These are phyloP conservation scores for Erysimum cheiri DNA, from an alignment of 441 rosid genomes.

Conservation along the genomic window DNA sequence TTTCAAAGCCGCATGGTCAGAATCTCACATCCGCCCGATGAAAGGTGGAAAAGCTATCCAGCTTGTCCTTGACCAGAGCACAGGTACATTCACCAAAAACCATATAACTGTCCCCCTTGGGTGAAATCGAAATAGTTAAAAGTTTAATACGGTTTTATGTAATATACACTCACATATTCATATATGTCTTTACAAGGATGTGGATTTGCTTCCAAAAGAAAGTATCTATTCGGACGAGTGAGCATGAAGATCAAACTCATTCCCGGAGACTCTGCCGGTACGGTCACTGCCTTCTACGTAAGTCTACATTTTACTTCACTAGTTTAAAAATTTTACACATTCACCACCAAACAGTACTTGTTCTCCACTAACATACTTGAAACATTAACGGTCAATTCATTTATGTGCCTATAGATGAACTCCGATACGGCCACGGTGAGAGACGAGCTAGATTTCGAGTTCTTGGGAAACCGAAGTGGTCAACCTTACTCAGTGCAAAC, in stretches of 20 bases:
- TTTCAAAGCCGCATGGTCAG: slow-evolving; percentile 73
- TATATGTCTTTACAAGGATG: slow-evolving; percentile 48
- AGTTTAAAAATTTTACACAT: not conserved
- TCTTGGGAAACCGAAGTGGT: slow-evolving; percentile 69
- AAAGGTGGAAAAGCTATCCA: slow-evolving; percentile 75
- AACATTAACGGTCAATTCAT: not conserved
- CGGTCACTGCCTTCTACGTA: slow-evolving; percentile 80
- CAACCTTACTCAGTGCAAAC: slow-evolving; percentile 77
- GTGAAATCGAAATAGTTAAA: not conserved
- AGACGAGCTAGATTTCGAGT: slow-evolving; percentile 77
- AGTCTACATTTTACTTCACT: not conserved
- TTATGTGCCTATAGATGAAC: slow-evolving; percentile 51
- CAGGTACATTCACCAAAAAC: slow-evolving; percentile 50
- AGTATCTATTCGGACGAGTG: slow-evolving; percentile 63
- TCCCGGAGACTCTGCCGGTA: slow-evolving; percentile 80
- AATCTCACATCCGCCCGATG: slow-evolving; percentile 67
- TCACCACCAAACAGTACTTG: not conserved
- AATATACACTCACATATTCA: not conserved
- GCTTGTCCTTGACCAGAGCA: slow-evolving; percentile 73
- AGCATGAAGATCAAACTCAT: slow-evolving; percentile 79
- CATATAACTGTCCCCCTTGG: not conserved
- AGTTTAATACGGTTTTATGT: not conserved
- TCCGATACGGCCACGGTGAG: slow-evolving; percentile 54
- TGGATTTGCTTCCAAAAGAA: slow-evolving; percentile 69
- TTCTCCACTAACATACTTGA: not conserved